phyloP scores from a whole-genome alignment of 352 stramenopile genomes.

The Globisporangium megalacanthum region DNA sequence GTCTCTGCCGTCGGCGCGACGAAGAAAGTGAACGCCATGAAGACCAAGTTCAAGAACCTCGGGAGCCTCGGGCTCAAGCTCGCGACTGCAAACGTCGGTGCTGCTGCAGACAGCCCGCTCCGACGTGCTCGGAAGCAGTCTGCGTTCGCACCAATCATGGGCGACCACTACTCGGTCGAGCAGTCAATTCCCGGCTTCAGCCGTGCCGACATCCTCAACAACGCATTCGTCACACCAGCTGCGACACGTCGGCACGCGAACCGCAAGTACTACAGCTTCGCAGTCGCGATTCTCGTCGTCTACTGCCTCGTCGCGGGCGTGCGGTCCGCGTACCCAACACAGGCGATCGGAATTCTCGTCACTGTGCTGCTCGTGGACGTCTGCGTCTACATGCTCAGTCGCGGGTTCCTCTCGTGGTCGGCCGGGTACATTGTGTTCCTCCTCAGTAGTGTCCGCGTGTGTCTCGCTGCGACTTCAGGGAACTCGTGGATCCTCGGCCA shows the following conservation, averaged over 20 bases:
- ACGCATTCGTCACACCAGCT: slow-evolving; percentile 61
- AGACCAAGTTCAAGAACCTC: slow-evolving; percentile 82
- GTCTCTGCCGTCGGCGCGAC: slow-evolving; percentile 63
- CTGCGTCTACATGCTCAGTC: slow-evolving; percentile 70
- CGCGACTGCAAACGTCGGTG: slow-evolving; percentile 36
- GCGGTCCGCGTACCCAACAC: slow-evolving; percentile 51
- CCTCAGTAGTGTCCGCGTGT: slow-evolving; percentile 60
- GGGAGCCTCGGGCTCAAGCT: slow-evolving; percentile 74
- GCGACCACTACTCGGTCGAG: slow-evolving; percentile 74
- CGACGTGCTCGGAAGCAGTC: slow-evolving; percentile 50
- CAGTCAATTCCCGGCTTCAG: slow-evolving; percentile 68
- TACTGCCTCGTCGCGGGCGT: slow-evolving; percentile 56
- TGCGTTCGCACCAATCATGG: slow-evolving; percentile 69
- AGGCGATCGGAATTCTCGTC: slow-evolving; percentile 55
- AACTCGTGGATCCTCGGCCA: slow-evolving; percentile 80
- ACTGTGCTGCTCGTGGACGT: slow-evolving; percentile 69
- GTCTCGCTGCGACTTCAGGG: slow-evolving; percentile 59
- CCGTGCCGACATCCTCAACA: slow-evolving; percentile 72
- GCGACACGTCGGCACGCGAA: slow-evolving; percentile 47
- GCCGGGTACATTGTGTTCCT: slow-evolving; percentile 81
- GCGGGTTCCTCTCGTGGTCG: slow-evolving; percentile 67
- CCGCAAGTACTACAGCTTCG: slow-evolving; percentile 40
- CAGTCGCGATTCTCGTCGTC: slow-evolving; percentile 37
- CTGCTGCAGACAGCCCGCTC: no score
- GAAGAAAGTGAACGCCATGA: slow-evolving; percentile 76